These are phyloP conservation scores for Castanospermum australe DNA, from an alignment of 306 rosid species.

Conservation along the genomic window DNA sequence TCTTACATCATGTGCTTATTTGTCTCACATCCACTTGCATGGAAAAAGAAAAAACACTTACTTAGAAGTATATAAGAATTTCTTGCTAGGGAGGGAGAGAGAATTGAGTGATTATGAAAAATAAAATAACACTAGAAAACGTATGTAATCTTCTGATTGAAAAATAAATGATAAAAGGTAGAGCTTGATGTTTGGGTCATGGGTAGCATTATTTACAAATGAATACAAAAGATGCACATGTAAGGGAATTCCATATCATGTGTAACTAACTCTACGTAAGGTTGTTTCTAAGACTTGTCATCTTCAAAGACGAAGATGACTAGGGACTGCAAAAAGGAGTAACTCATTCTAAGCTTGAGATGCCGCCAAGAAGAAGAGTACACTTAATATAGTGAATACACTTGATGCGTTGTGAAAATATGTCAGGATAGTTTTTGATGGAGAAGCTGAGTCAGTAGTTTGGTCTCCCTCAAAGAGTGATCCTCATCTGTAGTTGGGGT, in stretches of 20 bases:
- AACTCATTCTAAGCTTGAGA: neutral
- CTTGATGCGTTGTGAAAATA: too few species aligned
- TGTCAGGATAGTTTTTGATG: neutral
- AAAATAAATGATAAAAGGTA: neutral
- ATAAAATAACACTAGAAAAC: neutral
- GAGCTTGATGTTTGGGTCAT: neutral
- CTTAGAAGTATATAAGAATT: too few species aligned
- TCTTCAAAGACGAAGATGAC: neutral
- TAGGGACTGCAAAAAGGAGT: neutral
- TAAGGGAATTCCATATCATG: neutral
- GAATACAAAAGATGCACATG: neutral
- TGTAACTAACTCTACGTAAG: neutral
- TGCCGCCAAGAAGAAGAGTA: neutral
- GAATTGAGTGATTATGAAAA: neutral
- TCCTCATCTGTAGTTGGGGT: neutral
- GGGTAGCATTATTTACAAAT: neutral
- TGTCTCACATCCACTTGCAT: too few species aligned
- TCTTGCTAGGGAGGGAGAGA: neutral
- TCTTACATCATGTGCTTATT: too few species aligned
- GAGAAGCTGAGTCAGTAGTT: neutral
- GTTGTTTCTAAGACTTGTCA: neutral
- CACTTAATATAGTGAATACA: neutral
- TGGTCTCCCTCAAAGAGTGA: neutral
- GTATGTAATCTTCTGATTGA: neutral
- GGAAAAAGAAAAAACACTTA: too few species aligned